phyloP scores from a whole-genome alignment of 371 early-diverging fungal genomes.

The Syncephalis fuscata region DNA sequence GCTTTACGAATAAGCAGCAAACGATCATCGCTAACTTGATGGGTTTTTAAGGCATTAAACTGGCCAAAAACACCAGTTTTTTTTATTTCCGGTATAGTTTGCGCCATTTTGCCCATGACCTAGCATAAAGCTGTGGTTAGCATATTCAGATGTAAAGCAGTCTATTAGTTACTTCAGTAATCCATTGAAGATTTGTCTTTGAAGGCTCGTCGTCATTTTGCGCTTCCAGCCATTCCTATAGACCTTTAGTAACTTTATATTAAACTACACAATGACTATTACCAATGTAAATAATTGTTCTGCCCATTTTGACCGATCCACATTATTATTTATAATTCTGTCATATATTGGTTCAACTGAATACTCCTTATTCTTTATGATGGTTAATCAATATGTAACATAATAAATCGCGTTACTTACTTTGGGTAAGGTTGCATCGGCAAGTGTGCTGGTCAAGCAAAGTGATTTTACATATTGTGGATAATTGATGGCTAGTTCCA shows the following conservation, averaged over 20 bases:
- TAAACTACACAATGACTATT: too few species aligned
- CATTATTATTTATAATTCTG: background rate
- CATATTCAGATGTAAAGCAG: background rate
- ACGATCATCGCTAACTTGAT: conserved; percentile 11
- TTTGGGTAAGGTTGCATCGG: background rate
- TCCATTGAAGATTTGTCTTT: too few species aligned
- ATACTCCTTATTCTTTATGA: conserved; percentile 15
- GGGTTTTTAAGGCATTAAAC: conserved; percentile 11
- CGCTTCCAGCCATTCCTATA: background rate
- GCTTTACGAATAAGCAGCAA: conserved; percentile 8
- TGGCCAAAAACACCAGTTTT: conserved; percentile 17
- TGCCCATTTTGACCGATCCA: background rate
- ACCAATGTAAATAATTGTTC: background rate
- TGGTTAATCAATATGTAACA: background rate
- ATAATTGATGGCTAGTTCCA: conserved; percentile 23
- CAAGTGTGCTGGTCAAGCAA: background rate
- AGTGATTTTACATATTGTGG: conserved; percentile 11
- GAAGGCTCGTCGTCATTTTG: background rate
- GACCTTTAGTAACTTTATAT: too few species aligned
- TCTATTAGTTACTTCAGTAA: too few species aligned
- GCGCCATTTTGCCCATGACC: too few species aligned
- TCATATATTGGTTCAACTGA: conserved; percentile 20
- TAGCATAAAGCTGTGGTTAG: too few species aligned
- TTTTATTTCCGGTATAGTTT: too few species aligned
- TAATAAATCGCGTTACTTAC: background rate